Percentiles rank a stretch among this genome's conserved stretches.
Evolutionary conservation across 1,139 yeast species (phyloP).

Genomic region (Hansenula lynferdii): DNA sequence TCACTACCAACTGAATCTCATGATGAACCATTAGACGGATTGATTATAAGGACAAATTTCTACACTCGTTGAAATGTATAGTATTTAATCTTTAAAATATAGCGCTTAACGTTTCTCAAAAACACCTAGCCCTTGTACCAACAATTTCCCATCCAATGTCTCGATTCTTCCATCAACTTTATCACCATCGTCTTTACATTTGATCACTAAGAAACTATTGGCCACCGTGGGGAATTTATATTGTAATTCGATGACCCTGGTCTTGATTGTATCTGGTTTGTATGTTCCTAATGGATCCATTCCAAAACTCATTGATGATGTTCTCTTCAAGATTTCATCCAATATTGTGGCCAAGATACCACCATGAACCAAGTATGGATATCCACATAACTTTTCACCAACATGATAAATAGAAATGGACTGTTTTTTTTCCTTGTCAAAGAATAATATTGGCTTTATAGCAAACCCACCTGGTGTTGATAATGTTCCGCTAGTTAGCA

Average conservation of each 20-base stretch:
- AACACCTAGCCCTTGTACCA: conserved; percentile 39
- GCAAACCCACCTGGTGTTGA: conserved; percentile 75
- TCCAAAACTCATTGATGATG: conserved; percentile 39
- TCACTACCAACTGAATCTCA: conserved; percentile 63
- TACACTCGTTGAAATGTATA: conserved; percentile 7
- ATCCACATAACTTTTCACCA: conserved; percentile 80
- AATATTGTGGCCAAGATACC: conserved; percentile 81
- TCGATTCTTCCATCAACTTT: conserved; percentile 38
- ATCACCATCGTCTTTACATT: conserved; percentile 32
- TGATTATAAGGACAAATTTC: conserved; percentile 39
- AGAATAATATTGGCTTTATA: conserved; percentile 67
- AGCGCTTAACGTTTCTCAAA: conserved; percentile 17
- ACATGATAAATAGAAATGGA: conserved; percentile 67
- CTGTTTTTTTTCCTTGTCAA: conserved; percentile 52
- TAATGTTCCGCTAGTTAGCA: conserved; percentile 25
- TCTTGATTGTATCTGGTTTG: conserved; percentile 33
- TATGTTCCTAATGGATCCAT: conserved; percentile 26
- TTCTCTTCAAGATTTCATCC: conserved; percentile 67
- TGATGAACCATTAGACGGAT: conserved; percentile 60
- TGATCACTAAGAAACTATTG: conserved; percentile 69
- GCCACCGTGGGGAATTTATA: conserved; percentile 77
- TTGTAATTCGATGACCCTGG: conserved; percentile 39
- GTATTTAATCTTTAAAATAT: neutral
- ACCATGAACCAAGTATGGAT: conserved; percentile 86
- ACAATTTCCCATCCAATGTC: conserved; percentile 31